Base-by-base conservation (phyloP, 2,329 filamentous ascomycete species). In the Zalaria obscura region DNA sequence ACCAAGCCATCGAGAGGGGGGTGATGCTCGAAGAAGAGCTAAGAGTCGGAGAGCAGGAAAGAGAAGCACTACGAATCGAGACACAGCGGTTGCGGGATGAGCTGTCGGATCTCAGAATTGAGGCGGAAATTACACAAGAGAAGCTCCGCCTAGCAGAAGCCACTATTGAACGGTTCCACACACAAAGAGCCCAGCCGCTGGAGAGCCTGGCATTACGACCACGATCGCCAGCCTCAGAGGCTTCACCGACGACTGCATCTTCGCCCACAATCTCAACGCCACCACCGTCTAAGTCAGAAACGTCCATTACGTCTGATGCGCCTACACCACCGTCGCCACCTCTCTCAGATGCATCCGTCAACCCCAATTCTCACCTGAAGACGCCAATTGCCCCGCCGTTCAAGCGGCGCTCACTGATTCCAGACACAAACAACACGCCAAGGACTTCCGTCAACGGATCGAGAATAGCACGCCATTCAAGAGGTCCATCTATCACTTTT, bases 11-110 rank as follows among this genome's bases (percentile, higher is more conserved):
- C 52, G 91, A 98, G 65, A 74, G 89, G 41, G 79, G 75, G 6
- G 91, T 98, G 26, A 77, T 98, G 73, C 75, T 95, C 65, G 91
- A 98, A 58, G 88, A 95, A 60, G 91, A 96, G 61, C 83, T 96
- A 55, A 89, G 82, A 63, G 74, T 77, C 36, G 85, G 86, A 37
- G 91, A 98, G 57, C 83, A 93, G 63, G 91, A 98, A 62, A 78
- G 91, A 55, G 91, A 98, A 61, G 65, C 69, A 5, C 68, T 98
- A 46, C 78, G 91, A 39, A 95, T 98, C 52, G 88, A 96, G 54
- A 77, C 82, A 6, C 91, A 98, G 63, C 75, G 89, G 39, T 67
- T 96, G 46, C 79, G 86, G 33, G 88, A 95, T 55, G 91, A 98
- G 60, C 70, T 96, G 8, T 83, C 84, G 4, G 91, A 98, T 58